Conservation (phyloP, 345 rosid species). For the Stellera chamaejasme region DNA sequence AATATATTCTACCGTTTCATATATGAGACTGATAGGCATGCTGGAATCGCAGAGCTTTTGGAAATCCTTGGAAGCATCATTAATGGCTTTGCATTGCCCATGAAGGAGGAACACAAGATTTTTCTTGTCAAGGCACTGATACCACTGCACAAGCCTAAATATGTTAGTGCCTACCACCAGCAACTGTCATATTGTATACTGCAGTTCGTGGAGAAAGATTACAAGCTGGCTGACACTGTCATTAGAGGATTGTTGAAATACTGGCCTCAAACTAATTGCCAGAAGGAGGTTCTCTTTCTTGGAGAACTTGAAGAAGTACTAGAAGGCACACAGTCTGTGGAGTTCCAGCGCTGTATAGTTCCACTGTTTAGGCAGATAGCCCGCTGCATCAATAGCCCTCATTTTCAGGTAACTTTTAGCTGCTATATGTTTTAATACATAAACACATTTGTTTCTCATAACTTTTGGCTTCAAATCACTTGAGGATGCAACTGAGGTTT, state of each 20-base stretch:
- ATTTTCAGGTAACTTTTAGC: slow-evolving; percentile 60
- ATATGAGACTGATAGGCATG: slow-evolving; percentile 82
- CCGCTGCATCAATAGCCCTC: slow-evolving; percentile 77
- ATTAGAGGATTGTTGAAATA: slow-evolving; percentile 76
- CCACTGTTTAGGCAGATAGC: slow-evolving; percentile 78
- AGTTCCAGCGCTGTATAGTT: slow-evolving; percentile 80
- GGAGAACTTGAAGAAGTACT: slow-evolving; percentile 94
- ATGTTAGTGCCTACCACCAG: slow-evolving; percentile 58
- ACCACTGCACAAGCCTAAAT: slow-evolving; percentile 85
- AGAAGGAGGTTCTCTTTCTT: slow-evolving; percentile 82
- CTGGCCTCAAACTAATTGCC: slow-evolving; percentile 89
- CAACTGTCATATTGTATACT: slow-evolving; percentile 76
- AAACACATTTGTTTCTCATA: background rate
- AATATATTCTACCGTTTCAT: slow-evolving; percentile 76
- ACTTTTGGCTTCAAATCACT: no score
- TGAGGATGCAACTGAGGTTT: no score
- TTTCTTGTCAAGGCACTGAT: slow-evolving; percentile 84
- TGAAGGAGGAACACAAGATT: slow-evolving; percentile 91
- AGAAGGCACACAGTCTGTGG: slow-evolving; percentile 76
- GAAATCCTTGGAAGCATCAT: slow-evolving; percentile 89
- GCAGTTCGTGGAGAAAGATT: slow-evolving; percentile 94
- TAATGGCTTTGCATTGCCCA: slow-evolving; percentile 89
- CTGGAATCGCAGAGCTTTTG: slow-evolving; percentile 73
- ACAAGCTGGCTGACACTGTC: slow-evolving; percentile 75
- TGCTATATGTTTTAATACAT: slow-evolving; percentile 3